Evolutionary conservation across 1,284 basidiomycete genomes (phyloP), one percentile per base, ranked within the genome.

Genomic region (Thecaphora thlaspeos): DNA sequence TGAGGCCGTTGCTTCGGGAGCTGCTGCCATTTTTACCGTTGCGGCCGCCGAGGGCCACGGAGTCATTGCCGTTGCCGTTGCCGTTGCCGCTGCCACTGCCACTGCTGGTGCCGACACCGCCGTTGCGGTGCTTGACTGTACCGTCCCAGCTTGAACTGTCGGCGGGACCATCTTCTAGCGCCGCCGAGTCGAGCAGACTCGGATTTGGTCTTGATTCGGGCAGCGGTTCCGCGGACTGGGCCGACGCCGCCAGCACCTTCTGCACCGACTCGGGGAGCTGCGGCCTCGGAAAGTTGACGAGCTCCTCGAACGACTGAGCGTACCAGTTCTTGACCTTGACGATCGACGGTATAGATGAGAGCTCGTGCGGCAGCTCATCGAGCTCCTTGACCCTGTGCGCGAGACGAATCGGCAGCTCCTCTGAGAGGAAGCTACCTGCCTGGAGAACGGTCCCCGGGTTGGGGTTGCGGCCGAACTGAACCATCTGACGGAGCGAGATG

Each of bases 321-420:
- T 98, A 98, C 94, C 94, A 98, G 75, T 95, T 88, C 82, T 94
- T 94, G 64, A 98, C 94, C 75, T 90, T 91, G 64, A 88, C 86
- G 66, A 98, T 97, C 43, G 88, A 90, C 0, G 89, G 87, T 93
- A 95, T 96, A 53, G 87, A 85, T 71, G 87, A 88, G 56, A 98
- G 83, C 47, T 91, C 88, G 79, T 96, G 89, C 0, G 95, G 94
- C 4, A 99, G 83, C 68, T 91, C 87, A 73, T 97, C 91, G 36
- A 99, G 85, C 81, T 99, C 94, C 77, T 94, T 93, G 38, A 95
- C 92, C 32, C 95, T 85, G 78, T 99, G 94, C 0, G 93, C 92
- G 17, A 99, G 84, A 28, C 94, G 86, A 11, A 99, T 89, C 0
- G 94, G 94, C 0, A 98, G 83, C 73, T 94, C 90, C 83, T 91